These are phyloP conservation scores for Gloeostereum incarnatum DNA, from an alignment of 768 basidiomycete genomes.

Conservation along the genomic window DNA sequence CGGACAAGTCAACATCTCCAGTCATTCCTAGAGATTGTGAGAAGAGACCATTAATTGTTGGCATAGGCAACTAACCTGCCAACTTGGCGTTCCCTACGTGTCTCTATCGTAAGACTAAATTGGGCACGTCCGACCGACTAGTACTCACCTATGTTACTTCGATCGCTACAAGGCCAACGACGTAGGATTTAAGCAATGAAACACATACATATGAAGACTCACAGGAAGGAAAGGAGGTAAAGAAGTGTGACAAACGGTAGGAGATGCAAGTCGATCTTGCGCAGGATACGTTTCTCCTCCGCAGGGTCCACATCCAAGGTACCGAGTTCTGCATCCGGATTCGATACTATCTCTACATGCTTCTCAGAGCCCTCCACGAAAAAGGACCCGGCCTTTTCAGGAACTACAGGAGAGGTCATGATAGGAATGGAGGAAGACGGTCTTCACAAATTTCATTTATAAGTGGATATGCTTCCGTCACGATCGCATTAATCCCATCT, in stretches of 20 bases:
- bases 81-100: too few species aligned
- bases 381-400: too few species aligned
- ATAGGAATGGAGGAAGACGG: too few species aligned
- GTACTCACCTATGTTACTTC: constrained; percentile 22
- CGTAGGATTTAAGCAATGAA: background rate
- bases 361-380: too few species aligned
- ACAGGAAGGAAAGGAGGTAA: constrained; percentile 38
- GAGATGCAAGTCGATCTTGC: constrained; percentile 35
- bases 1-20: constrained; percentile 16
- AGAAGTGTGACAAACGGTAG: constrained; percentile 34
- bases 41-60: background rate
- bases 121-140: too few species aligned
- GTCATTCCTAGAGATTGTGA: constrained; percentile 21
- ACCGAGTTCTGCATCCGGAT: too few species aligned
- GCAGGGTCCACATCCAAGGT: constrained; percentile 21
- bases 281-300: constrained; percentile 18
- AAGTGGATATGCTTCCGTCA: too few species aligned
- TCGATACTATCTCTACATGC: too few species aligned
- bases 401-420: too few species aligned
- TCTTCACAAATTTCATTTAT: too few species aligned
- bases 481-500: too few species aligned
- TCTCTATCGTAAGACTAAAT: too few species aligned
- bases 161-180: constrained; percentile 16
- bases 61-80: background rate
- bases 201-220: constrained; percentile 12